A percentile compares a stretch with the other conserved stretches of the same genome.
phyloP scores from a whole-genome alignment of 495 filamentous ascomycete species.

The Platismatia glauca region DNA sequence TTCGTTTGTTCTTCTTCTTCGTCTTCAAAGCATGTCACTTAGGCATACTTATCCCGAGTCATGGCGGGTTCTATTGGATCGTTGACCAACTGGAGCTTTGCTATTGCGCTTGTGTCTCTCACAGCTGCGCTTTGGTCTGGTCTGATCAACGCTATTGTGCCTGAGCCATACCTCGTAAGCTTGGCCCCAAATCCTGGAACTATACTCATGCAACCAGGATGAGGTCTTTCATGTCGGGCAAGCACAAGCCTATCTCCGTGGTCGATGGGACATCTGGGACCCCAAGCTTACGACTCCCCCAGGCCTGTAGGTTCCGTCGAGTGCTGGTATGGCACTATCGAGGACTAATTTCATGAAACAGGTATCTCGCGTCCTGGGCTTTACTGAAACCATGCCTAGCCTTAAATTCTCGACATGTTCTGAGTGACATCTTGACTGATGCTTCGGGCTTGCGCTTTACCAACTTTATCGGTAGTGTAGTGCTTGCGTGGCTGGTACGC shows the following conservation, averaged over 20 bases:
- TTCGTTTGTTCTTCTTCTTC: neutral
- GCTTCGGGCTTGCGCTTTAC: conserved; percentile 1
- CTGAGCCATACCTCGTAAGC: conserved; percentile 73
- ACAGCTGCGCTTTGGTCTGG: conserved; percentile 4
- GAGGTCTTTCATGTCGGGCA: conserved; percentile 95
- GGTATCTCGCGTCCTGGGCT: conserved; percentile 51
- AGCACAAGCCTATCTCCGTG: conserved; percentile 74
- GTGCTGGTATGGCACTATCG: neutral
- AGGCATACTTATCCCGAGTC: neutral
- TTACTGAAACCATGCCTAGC: neutral
- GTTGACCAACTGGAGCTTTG: neutral
- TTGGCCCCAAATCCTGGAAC: no score
- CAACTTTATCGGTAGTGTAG: conserved; percentile 1
- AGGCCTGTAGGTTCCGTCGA: conserved; percentile 55
- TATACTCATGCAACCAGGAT: conserved; percentile 45
- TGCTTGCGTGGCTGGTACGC: neutral
- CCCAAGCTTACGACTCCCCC: conserved; percentile 95
- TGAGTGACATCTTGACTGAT: neutral
- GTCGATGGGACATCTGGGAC: conserved; percentile 74
- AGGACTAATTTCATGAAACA: conserved; percentile 22
- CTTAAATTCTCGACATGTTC: neutral
- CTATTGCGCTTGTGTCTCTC: neutral
- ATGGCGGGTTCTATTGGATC: neutral
- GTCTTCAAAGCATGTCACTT: neutral
- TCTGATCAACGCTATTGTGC: conserved; percentile 40